phyloP scores from a whole-genome alignment of 306 rosid genomes.

The Lotus japonicus region DNA sequence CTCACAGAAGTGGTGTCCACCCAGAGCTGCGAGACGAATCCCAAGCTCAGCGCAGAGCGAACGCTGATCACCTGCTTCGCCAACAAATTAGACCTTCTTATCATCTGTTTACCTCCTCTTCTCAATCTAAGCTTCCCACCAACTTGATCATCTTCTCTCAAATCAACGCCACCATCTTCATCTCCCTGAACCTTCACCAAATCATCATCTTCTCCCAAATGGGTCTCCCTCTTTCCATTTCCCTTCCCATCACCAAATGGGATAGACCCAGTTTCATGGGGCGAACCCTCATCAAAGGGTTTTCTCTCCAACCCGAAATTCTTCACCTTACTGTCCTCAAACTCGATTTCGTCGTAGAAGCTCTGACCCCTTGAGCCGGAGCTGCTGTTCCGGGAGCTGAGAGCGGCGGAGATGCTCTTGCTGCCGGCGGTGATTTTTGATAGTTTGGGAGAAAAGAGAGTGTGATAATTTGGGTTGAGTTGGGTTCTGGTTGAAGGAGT shows the following conservation, averaged over 20 bases:
- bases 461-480: neutral
- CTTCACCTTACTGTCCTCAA: slow-evolving; percentile 32
- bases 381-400: slow-evolving; percentile 17
- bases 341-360: slow-evolving; percentile 38
- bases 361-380: slow-evolving; percentile 16
- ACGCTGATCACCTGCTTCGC: slow-evolving; percentile 85
- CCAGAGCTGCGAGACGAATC: slow-evolving; percentile 95
- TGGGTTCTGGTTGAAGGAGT: neutral
- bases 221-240: slow-evolving; percentile 1
- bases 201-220: slow-evolving; percentile 34
- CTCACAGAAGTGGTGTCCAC: slow-evolving; percentile 74
- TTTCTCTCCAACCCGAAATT: slow-evolving; percentile 23
- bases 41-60: slow-evolving; percentile 71
- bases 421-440: neutral
- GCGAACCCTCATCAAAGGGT: slow-evolving; percentile 8
- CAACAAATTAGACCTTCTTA: slow-evolving; percentile 72
- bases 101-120: slow-evolving; percentile 49
- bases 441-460: slow-evolving; percentile 5
- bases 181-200: slow-evolving; percentile 24
- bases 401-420: neutral
- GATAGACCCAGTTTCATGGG: slow-evolving; percentile 10
- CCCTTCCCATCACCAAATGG: slow-evolving; percentile 8
- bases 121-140: slow-evolving; percentile 31
- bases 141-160: slow-evolving; percentile 30
- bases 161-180: slow-evolving; percentile 12